Percentiles rank a stretch among this genome's conserved stretches.
These are phyloP conservation scores for Kurtzmaniella quercitrusa DNA, from an alignment of 1,139 yeast genomes.

Conservation along the genomic window DNA sequence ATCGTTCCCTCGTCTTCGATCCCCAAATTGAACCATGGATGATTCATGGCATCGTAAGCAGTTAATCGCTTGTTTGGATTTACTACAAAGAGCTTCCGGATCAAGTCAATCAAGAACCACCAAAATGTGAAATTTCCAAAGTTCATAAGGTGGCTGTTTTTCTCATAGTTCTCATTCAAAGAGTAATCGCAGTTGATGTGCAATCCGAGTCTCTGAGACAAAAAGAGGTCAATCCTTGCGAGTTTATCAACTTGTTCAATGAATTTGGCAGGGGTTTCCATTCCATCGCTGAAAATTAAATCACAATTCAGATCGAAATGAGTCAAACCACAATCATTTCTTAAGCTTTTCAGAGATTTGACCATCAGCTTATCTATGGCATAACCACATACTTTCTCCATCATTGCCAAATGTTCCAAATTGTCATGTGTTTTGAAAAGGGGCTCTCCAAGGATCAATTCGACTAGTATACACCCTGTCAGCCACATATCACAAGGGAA, in stretches of 20 bases:
- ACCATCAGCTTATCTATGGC: slow-evolving; percentile 37
- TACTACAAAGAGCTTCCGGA: slow-evolving; percentile 55
- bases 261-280: slow-evolving; percentile 43
- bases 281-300: slow-evolving; percentile 13
- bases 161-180: slow-evolving; percentile 37
- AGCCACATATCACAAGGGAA: slow-evolving; percentile 96
- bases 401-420: slow-evolving; percentile 89
- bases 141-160: slow-evolving; percentile 36
- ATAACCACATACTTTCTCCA: slow-evolving; percentile 69
- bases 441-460: slow-evolving; percentile 92
- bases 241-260: slow-evolving; percentile 50
- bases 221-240: slow-evolving; percentile 47
- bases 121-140: slow-evolving; percentile 63
- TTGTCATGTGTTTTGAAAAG: slow-evolving; percentile 93
- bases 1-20: slow-evolving; percentile 72
- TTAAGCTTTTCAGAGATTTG: slow-evolving; percentile 28
- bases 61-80: slow-evolving; percentile 62
- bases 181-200: slow-evolving; percentile 38
- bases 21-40: slow-evolving; percentile 75
- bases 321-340: slow-evolving; percentile 41
- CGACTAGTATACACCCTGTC: slow-evolving; percentile 88
- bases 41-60: slow-evolving; percentile 67
- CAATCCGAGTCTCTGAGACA: slow-evolving; percentile 36
- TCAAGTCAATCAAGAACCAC: slow-evolving; percentile 69
- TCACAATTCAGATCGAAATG: slow-evolving; percentile 25